These are phyloP conservation scores for Amaranthus hypochondriacus DNA, from an alignment of 148 eudicot species.

Conservation along the genomic window DNA sequence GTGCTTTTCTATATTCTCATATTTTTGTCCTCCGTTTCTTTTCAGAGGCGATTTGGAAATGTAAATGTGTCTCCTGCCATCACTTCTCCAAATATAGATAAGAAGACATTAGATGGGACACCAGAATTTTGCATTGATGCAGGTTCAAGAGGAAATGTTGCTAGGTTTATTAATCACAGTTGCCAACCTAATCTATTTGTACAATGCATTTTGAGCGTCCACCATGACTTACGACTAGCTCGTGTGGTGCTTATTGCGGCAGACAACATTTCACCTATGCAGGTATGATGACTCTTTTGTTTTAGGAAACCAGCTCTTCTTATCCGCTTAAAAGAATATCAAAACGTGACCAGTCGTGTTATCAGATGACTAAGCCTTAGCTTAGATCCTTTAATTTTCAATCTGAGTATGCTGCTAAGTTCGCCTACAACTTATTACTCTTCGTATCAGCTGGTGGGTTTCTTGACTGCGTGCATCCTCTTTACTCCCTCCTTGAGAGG, in stretches of 20 bases:
- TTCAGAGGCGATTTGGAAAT: conserved; percentile 55
- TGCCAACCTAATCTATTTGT: conserved; percentile 79
- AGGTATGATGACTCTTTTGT: conserved; percentile 33
- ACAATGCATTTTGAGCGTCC: conserved; percentile 64
- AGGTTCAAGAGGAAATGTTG: conserved; percentile 51
- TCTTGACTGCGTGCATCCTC: too few relatives aligned
- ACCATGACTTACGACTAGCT: conserved; percentile 60
- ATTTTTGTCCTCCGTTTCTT: conserved; percentile 28
- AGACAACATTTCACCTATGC: conserved; percentile 66
- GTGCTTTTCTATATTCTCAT: background rate
- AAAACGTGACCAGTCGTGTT: background rate
- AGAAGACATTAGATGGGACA: conserved; percentile 33
- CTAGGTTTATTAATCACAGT: conserved; percentile 80
- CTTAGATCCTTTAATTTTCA: too few relatives aligned
- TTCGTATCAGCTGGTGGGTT: too few relatives aligned
- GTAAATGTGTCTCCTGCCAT: conserved; percentile 36
- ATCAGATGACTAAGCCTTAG: too few relatives aligned
- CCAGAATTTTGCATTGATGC: conserved; percentile 79
- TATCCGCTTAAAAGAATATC: background rate
- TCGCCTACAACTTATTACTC: too few relatives aligned
- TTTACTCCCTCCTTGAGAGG: too few relatives aligned
- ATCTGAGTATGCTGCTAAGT: too few relatives aligned
- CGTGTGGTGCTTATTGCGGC: conserved; percentile 70
- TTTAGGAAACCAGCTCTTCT: background rate
- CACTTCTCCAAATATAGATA: conserved; percentile 28